A percentile compares a stretch with the other conserved stretches of the same genome.
phyloP scores from a whole-genome alignment of 2,329 filamentous ascomycete genomes.

The Ascocoryne sarcoides region DNA sequence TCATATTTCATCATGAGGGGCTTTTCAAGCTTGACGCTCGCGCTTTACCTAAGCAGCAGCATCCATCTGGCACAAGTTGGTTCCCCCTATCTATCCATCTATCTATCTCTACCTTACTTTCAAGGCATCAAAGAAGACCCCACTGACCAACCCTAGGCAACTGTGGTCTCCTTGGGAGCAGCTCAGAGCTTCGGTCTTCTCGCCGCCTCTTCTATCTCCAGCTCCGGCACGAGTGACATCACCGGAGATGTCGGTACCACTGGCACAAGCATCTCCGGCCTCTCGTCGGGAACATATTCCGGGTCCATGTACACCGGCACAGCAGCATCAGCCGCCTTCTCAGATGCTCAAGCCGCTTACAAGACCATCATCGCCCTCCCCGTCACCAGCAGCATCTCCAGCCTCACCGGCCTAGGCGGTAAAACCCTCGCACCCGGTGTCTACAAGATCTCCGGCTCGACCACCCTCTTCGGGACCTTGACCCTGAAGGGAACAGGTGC shows the following conservation, averaged over 20 bases:
- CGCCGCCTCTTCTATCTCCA: constrained; percentile 6
- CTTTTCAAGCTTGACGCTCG: too few species aligned
- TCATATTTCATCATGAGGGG: too few species aligned
- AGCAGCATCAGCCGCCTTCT: constrained; percentile 1
- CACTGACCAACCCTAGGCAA: too few species aligned
- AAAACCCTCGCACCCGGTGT: constrained; percentile 8
- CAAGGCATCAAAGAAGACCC: too few species aligned
- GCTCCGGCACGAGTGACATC: constrained; percentile 10
- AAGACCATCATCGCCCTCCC: constrained; percentile 2
- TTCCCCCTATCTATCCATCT: too few species aligned
- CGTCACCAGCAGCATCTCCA: constrained; percentile 1
- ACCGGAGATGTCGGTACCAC: constrained; percentile 12
- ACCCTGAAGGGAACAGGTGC: constrained; percentile 9
- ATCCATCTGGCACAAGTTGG: too few species aligned
- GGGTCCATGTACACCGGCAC: constrained; percentile 3
- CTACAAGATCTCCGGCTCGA: constrained; percentile 6
- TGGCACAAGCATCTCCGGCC: constrained; percentile 15
- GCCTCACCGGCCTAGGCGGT: constrained; percentile 10
- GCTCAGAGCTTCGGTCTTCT: constrained; percentile 10
- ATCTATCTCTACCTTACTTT: too few species aligned
- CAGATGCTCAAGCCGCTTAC: constrained; percentile 9
- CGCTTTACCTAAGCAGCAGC: too few species aligned
- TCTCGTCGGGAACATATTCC: constrained; percentile 8
- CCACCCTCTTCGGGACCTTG: constrained; percentile 5
- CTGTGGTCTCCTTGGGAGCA: too few species aligned